Conservation (phyloP, 495 filamentous ascomycete species). For the Parmelia sp. region DNA sequence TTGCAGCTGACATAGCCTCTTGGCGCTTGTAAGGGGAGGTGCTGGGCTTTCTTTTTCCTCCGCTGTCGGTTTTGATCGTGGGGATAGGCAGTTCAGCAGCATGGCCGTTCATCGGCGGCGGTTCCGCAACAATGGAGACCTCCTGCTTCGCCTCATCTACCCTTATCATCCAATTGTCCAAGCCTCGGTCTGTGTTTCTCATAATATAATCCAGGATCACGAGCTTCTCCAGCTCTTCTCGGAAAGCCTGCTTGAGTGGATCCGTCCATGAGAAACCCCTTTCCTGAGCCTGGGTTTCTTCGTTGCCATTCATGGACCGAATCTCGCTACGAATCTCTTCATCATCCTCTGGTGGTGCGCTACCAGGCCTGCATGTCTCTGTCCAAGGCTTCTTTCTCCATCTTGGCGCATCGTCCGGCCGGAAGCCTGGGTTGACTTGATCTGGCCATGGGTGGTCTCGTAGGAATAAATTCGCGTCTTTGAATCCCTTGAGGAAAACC, state of each 20-base stretch:
- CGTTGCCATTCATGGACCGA: conserved; percentile 41
- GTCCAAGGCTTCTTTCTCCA: conserved; percentile 74
- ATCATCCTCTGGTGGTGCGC: conserved; percentile 60
- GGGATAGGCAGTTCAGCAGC: conserved; percentile 51
- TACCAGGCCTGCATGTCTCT: conserved; percentile 74
- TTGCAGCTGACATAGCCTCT: conserved; percentile 75
- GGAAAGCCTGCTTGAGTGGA: conserved; percentile 77
- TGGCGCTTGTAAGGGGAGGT: conserved; percentile 68
- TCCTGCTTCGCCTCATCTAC: conserved; percentile 78
- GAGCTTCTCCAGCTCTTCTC: conserved; percentile 93
- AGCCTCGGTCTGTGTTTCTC: conserved; percentile 93
- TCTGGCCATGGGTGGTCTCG: conserved; percentile 98
- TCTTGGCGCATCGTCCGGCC: conserved; percentile 61
- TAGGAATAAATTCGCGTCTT: conserved; percentile 93
- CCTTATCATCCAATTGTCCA: conserved; percentile 99
- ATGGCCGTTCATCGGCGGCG: conserved; percentile 56
- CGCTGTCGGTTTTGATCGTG: conserved; percentile 36
- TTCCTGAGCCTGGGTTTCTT: conserved; percentile 41
- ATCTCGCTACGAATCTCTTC: conserved; percentile 53
- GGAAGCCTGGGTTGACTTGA: conserved; percentile 70
- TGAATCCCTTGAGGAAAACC: conserved; percentile 92
- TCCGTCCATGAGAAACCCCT: conserved; percentile 78
- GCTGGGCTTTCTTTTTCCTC: conserved; percentile 34
- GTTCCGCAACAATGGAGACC: conserved; percentile 80
- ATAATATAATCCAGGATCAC: conserved; percentile 99